Evolutionary conservation across 2,329 filamentous ascomycete species (phyloP), one percentile per base, ranked within the genome.

Genomic region (Alternaria tenuissima): DNA sequence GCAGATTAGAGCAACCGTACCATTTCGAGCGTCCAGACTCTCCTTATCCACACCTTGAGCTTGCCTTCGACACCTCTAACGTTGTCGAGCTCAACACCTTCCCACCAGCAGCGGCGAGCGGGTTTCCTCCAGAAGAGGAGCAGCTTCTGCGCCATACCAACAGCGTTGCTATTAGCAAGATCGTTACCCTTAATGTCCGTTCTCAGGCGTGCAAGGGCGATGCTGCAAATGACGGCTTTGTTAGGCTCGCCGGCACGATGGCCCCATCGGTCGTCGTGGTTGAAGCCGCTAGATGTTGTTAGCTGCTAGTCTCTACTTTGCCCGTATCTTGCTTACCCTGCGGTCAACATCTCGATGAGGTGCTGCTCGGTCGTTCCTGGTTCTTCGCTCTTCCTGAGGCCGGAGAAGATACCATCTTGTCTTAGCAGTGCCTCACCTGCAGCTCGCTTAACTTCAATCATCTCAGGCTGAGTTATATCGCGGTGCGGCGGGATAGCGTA

Each of bases 11-110:
- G 42, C 59, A 38, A 24, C 58, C 65, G 30, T 79, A 89, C 88
- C 88, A 99, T 99, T 84, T 99, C 95, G 60, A 99, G 85, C 61
- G 95, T 99, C 95, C 95, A 99, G 61, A 99, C 95, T 72, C 95
- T 88, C 75, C 95, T 87, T 77, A 99, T 98, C 95, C 95, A 99
- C 59, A 99, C 93, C 81, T 99, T 99, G 69, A 99, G 85, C 77
- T 90, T 92, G 53, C 94, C 94, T 52, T 96, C 88, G 7, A 98
- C 91, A 14, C 95, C 95, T 52, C 96, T 93, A 12, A 99, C 91
- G 66, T 92, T 86, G 18, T 95, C 88, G 44, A 99, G 84, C 78
- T 98, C 94, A 38, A 99, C 91, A 24, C 95, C 95, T 79, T 99
- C 95, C 95, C 95, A 99, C 95, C 95, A 99, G 84, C 95, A 99